A percentile compares a stretch with the other conserved stretches of the same genome.
Conservation (phyloP, 306 rosid species). For the Lathyrus aphaca region DNA sequence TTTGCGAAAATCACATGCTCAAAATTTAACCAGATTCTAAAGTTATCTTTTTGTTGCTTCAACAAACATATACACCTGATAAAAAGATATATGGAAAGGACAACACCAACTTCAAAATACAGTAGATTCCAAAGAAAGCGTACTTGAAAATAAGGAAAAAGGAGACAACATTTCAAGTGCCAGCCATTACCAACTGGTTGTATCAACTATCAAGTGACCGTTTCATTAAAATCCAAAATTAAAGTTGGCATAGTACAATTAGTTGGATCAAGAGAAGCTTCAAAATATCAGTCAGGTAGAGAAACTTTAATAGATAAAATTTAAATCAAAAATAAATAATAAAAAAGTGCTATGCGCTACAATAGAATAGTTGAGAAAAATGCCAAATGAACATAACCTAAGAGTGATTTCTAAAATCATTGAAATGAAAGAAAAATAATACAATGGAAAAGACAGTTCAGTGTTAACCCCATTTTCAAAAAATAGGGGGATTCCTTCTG, state of each 20-base stretch:
- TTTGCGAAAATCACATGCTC: no score
- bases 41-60: not conserved
- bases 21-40: not conserved
- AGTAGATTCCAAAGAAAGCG: not conserved
- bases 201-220: not conserved
- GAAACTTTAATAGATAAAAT: not conserved
- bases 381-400: constrained; percentile 22
- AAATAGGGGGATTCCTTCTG: constrained; percentile 39
- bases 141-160: not conserved
- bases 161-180: not conserved
- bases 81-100: not conserved
- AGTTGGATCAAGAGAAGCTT: not conserved
- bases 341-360: not conserved
- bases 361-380: not conserved
- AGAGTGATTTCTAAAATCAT: constrained; percentile 5
- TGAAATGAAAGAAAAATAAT: constrained; percentile 15
- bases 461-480: constrained; percentile 44
- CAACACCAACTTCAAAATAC: not conserved
- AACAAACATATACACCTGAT: not conserved
- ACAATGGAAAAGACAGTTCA: constrained; percentile 20
- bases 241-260: not conserved
- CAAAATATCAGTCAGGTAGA: not conserved
- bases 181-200: constrained; percentile 7
- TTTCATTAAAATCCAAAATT: constrained; percentile 3
- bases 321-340: not conserved